phyloP scores from a whole-genome alignment of 2,329 filamentous ascomycete genomes.

The Calonectria hongkongensis region DNA sequence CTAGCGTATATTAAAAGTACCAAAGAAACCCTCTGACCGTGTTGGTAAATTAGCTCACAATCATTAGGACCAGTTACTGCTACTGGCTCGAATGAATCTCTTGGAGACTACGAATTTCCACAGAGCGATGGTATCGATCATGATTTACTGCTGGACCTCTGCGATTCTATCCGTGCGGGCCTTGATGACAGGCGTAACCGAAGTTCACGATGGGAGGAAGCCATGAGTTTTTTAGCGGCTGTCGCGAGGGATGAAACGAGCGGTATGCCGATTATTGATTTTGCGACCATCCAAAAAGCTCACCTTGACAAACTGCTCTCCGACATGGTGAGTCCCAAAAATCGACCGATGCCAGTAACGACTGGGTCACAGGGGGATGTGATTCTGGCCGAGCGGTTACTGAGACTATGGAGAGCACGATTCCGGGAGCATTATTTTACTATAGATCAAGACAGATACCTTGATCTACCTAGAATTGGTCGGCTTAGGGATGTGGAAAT shows the following conservation, averaged over 20 bases:
- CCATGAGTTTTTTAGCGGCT: conserved; percentile 63
- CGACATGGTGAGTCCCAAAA: conserved; percentile 61
- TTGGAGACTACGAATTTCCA: conserved; percentile 25
- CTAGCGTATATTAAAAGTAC: conserved; percentile 47
- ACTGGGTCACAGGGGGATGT: conserved; percentile 59
- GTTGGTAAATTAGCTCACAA: conserved; percentile 41
- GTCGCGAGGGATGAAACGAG: conserved; percentile 62
- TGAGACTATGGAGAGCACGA: conserved; percentile 65
- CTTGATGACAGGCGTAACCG: conserved; percentile 58
- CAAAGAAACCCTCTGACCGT: background rate
- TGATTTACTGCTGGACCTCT: conserved; percentile 60
- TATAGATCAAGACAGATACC: conserved; percentile 66
- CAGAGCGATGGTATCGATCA: conserved; percentile 42
- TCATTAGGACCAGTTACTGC: conserved; percentile 43
- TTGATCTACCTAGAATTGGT: conserved; percentile 60
- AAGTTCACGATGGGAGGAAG: conserved; percentile 58
- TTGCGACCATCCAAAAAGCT: conserved; percentile 62
- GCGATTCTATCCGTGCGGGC: conserved; percentile 63
- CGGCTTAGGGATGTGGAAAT: conserved; percentile 65
- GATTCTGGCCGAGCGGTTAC: conserved; percentile 62
- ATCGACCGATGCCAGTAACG: conserved; percentile 53
- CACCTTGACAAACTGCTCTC: conserved; percentile 67
- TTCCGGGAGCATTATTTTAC: conserved; percentile 67
- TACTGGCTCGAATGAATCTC: conserved; percentile 38
- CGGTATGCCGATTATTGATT: conserved; percentile 58